Percentiles rank a stretch among this genome's conserved stretches.
Evolutionary conservation across 805 yeast genomes (phyloP).

Genomic region (Saccharomycopsis sp.): DNA sequence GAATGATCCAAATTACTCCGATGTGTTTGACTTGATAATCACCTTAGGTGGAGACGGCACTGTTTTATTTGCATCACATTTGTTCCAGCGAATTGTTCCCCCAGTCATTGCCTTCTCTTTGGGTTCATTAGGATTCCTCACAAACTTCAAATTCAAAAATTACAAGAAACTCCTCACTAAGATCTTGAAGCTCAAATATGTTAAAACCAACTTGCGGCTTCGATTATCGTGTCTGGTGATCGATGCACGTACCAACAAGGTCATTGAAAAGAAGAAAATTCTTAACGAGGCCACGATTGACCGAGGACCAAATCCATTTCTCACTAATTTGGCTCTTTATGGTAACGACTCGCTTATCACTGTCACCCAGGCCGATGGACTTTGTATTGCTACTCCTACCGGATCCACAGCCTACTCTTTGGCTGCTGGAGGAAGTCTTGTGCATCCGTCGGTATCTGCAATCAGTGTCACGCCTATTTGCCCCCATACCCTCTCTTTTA

Average conservation of each 20-base stretch:
- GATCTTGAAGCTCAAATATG: conserved; percentile 29
- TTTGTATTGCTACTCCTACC: conserved; percentile 89
- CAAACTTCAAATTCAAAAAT: conserved; percentile 44
- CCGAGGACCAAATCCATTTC: conserved; percentile 90
- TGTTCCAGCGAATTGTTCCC: conserved; percentile 54
- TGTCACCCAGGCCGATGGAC: conserved; percentile 89
- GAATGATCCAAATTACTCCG: conserved; percentile 23
- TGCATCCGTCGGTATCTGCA: conserved; percentile 91
- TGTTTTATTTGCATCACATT: conserved; percentile 54
- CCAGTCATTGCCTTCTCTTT: conserved; percentile 60
- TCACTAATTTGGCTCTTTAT: conserved; percentile 80
- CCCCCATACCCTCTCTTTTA: conserved; percentile 88
- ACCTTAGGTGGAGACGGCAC: conserved; percentile 74
- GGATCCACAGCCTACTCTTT: conserved; percentile 95
- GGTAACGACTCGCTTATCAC: conserved; percentile 84
- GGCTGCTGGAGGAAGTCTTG: conserved; percentile 92
- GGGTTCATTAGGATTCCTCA: conserved; percentile 60
- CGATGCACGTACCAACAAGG: conserved; percentile 38
- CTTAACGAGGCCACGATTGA: conserved; percentile 87
- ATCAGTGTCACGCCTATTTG: conserved; percentile 92
- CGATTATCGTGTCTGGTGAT: conserved; percentile 73
- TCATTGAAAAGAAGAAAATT: conserved; percentile 65
- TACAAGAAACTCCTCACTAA: conserved; percentile 31
- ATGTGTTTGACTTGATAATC: conserved; percentile 47
- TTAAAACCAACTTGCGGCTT: conserved; percentile 75